Evolutionary conservation across 768 basidiomycete species (phyloP).

Genomic region (Trametes villosa): DNA sequence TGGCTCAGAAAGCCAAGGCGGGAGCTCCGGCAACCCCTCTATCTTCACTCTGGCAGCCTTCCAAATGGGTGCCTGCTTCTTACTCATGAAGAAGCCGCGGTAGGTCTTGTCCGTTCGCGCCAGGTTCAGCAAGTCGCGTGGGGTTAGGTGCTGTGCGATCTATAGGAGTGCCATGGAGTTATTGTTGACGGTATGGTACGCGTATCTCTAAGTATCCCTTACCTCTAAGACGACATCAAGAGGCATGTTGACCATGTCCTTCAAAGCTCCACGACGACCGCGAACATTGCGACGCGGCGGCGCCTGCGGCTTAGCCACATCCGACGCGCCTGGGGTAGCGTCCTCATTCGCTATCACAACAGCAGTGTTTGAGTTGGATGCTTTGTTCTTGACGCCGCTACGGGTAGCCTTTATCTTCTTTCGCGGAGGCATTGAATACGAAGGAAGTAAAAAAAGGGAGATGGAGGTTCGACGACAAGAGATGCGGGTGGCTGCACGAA

Average conservation of each 20-base stretch:
- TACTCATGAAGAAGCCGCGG: slow-evolving; percentile 14
- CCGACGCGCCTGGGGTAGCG: neutral
- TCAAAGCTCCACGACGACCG: slow-evolving; percentile 5
- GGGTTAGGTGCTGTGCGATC: slow-evolving; percentile 7
- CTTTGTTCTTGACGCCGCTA: neutral
- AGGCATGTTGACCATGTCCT: slow-evolving; percentile 17
- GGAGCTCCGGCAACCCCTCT: slow-evolving; percentile 15
- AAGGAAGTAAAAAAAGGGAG: neutral
- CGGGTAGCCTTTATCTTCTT: neutral
- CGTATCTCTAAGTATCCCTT: neutral
- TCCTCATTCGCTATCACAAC: neutral
- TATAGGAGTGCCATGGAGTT: neutral
- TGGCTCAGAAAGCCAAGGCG: slow-evolving; percentile 19
- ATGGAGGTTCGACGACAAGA: neutral
- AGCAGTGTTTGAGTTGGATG: neutral
- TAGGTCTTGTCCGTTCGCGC: slow-evolving; percentile 11
- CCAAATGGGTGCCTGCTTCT: slow-evolving; percentile 10
- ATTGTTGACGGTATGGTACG: neutral
- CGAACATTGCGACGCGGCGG: neutral
- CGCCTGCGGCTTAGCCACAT: neutral
- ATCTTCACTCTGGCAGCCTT: slow-evolving; percentile 8
- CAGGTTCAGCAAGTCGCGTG: slow-evolving; percentile 16
- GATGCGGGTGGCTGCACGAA: neutral
- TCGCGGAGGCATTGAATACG: neutral
- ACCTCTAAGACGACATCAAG: slow-evolving; percentile 16